phyloP scores from a whole-genome alignment of 208 protist genomes.

The Leishmania amazonensis region DNA sequence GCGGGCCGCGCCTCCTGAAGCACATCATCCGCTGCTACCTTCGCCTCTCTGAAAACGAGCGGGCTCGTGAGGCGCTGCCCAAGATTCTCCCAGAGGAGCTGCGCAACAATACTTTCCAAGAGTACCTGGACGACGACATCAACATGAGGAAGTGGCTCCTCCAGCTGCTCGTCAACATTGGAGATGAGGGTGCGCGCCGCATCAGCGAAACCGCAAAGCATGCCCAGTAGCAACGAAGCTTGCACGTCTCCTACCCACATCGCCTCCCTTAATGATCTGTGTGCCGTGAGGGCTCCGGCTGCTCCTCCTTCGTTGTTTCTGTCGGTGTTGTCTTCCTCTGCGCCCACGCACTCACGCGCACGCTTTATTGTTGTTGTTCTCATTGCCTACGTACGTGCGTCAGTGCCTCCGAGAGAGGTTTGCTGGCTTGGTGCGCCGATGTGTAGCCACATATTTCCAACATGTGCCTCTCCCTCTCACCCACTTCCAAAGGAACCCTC shows the following conservation, averaged over 20 bases:
- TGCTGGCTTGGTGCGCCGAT: neutral
- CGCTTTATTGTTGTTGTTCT: neutral
- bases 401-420: conserved; percentile 5
- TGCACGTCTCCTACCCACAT: neutral
- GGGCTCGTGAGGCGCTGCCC: conserved; percentile 71
- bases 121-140: conserved; percentile 66
- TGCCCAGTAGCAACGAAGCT: neutral
- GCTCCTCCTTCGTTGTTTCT: neutral
- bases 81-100: conserved; percentile 85
- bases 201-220: conserved; percentile 39
- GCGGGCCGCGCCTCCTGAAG: conserved; percentile 95
- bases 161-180: conserved; percentile 86
- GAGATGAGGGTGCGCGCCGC: conserved; percentile 65
- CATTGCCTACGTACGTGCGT: neutral
- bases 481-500: too few species aligned
- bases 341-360: neutral
- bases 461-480: neutral
- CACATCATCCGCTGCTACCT: conserved; percentile 99
- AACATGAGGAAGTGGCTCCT: conserved; percentile 81
- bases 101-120: conserved; percentile 81
- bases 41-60: conserved; percentile 95
- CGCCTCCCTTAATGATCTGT: neutral
- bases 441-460: neutral
- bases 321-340: conserved; percentile 3
- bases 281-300: neutral